These are phyloP conservation scores for Helminthosporium solani DNA, from an alignment of 2,329 filamentous ascomycete species.

Conservation along the genomic window DNA sequence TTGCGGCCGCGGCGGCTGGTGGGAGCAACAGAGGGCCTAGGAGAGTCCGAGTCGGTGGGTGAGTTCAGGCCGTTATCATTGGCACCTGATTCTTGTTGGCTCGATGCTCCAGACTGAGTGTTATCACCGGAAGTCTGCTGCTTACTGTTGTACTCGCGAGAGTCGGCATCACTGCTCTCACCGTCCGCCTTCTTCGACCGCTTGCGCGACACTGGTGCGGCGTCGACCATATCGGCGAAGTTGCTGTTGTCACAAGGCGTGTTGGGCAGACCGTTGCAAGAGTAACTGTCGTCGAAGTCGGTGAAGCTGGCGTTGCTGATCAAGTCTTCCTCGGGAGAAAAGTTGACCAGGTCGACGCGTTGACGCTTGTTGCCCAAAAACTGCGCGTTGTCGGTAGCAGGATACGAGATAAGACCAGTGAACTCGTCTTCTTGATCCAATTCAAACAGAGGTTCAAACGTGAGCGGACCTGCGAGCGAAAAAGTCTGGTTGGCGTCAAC, in stretches of 20 bases:
- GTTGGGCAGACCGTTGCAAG: constrained; percentile 60
- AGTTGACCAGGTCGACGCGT: constrained; percentile 66
- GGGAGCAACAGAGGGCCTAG: constrained; percentile 48
- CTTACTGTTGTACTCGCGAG: constrained; percentile 38
- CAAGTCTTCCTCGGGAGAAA: constrained; percentile 69
- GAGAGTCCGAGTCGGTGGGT: constrained; percentile 45
- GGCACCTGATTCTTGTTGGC: constrained; percentile 38
- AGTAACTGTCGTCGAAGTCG: constrained; percentile 69
- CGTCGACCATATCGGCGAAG: constrained; percentile 34
- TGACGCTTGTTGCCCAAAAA: constrained; percentile 69
- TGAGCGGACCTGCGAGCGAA: constrained; percentile 61
- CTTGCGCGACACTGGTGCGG: constrained; percentile 24
- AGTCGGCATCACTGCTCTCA: constrained; percentile 37
- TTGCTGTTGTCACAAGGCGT: constrained; percentile 60
- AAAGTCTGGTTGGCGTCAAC: constrained; percentile 36
- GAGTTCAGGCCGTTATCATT: constrained; percentile 50
- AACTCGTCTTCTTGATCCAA: constrained; percentile 91
- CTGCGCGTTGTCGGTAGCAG: constrained; percentile 58
- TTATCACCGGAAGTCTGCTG: constrained; percentile 35
- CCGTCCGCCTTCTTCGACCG: constrained; percentile 31
- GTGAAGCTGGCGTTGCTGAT: constrained; percentile 75
- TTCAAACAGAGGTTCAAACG: constrained; percentile 84
- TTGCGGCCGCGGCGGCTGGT: constrained; percentile 93
- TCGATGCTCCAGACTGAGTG: constrained; percentile 38
- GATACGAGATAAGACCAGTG: constrained; percentile 71